Evolutionary conservation across 257 asterid species (phyloP).

Genomic region (Penstemon davidsonii): DNA sequence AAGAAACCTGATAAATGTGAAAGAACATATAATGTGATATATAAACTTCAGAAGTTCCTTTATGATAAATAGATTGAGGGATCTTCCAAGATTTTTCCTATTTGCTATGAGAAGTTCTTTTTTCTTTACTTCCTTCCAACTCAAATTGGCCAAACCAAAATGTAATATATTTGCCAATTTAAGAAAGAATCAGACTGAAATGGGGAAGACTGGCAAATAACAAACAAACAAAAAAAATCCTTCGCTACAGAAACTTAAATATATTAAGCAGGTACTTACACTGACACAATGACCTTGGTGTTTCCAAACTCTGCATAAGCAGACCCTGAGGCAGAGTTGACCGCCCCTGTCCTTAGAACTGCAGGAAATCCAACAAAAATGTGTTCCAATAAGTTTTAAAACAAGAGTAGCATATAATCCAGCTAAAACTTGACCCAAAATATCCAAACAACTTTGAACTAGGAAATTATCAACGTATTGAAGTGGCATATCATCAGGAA

Average conservation of each 20-base stretch:
- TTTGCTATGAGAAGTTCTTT: not conserved
- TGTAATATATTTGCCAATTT: not conserved
- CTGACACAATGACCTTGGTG: conserved; percentile 96
- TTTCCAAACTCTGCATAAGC: conserved; percentile 97
- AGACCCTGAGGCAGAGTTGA: conserved; percentile 92
- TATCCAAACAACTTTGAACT: too few species aligned
- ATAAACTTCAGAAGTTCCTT: not conserved
- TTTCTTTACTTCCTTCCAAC: not conserved
- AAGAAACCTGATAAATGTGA: not conserved
- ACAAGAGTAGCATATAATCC: not conserved
- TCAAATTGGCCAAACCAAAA: not conserved
- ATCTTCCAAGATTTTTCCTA: conserved; percentile 11
- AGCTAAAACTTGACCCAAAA: too few species aligned
- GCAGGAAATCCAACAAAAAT: conserved; percentile 33
- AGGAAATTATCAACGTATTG: not conserved
- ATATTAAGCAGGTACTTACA: conserved; percentile 51
- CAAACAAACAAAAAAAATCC: not conserved
- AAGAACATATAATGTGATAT: not conserved
- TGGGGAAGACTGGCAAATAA: conserved; percentile 1
- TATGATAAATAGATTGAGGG: conserved; percentile 9
- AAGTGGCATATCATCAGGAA: not conserved
- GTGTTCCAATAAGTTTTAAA: conserved; percentile 6
- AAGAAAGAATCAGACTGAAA: conserved; percentile 8
- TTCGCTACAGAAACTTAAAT: conserved; percentile 1
- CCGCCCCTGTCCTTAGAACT: conserved; percentile 91